These are phyloP conservation scores for Chytridium lagenaria DNA, from an alignment of 371 early-diverging fungal genomes.

Conservation along the genomic window DNA sequence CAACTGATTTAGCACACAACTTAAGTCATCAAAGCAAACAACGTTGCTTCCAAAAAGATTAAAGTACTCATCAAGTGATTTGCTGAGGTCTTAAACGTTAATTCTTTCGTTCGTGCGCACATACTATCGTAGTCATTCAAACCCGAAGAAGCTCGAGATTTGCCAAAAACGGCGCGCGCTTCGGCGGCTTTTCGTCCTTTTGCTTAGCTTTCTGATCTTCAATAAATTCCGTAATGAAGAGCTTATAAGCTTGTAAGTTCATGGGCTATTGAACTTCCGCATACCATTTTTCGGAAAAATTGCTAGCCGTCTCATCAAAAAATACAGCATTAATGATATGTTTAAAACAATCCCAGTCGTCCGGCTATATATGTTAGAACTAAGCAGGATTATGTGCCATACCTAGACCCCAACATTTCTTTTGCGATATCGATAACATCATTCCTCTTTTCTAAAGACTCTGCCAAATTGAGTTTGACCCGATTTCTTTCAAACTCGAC, in stretches of 20 bases:
- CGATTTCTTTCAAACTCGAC: constrained; percentile 75
- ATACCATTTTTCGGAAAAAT: no score
- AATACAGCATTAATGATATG: constrained; percentile 6
- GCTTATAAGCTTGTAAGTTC: no score
- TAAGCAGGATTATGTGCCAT: neutral
- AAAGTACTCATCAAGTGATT: constrained; percentile 66
- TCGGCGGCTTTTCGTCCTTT: constrained; percentile 47
- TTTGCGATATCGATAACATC: constrained; percentile 49
- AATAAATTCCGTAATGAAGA: constrained; percentile 49
- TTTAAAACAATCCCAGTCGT: constrained; percentile 73
- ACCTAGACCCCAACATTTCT: constrained; percentile 57
- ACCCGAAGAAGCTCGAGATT: constrained; percentile 63
- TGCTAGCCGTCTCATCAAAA: neutral
- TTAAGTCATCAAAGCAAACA: constrained; percentile 82
- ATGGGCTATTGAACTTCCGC: no score
- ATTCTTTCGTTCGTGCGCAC: neutral
- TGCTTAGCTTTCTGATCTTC: constrained; percentile 46
- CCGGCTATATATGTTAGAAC: constrained; percentile 48
- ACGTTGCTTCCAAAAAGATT: constrained; percentile 68
- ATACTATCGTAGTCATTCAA: no score
- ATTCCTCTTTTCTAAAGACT: constrained; percentile 46
- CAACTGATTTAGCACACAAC: constrained; percentile 22
- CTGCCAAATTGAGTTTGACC: constrained; percentile 59
- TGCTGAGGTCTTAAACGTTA: constrained; percentile 49
- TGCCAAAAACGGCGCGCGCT: constrained; percentile 69